Evolutionary conservation across 371 early-diverging fungal species (phyloP), one percentile per base, ranked within the genome.

Genomic region (Spraguea lophii): DNA sequence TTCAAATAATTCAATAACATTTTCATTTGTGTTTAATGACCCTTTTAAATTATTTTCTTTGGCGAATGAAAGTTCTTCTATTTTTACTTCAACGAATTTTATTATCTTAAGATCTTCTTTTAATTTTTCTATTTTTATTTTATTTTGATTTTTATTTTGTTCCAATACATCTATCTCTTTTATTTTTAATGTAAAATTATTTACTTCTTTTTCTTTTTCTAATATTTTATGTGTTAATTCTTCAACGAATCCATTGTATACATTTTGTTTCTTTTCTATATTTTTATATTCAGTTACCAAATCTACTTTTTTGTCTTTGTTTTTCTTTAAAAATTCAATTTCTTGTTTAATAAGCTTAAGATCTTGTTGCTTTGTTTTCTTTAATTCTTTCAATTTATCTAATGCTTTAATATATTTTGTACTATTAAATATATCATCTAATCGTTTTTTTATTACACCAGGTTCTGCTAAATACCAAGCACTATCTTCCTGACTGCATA

Each of bases 401-500:
- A 62, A 23, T 16, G 59, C 57, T 48, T 59, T 53, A 27, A 46
- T 67, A 60, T 75, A 84, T 76, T 79, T 71, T 10, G 86, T 83
- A 0, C 88, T 77, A 0, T 84, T 79, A 74, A 98, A 98, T 38
- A 99, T 93, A 23, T 91, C 94, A 69, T 99, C 98, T 70, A 98
- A 88, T 61, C 82, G 87, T 65, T 95, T 94, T 66, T 99, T 99
- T 23, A 97, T 58, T 0, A 72, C 61, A 1, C 74, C 52, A 0
- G 94, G 79, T 56, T 99, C 98, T 0, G 83, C 75, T 15, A 98
- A 73, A 4, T 93, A 93, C 88, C 99, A 99, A 56, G 78, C 82
- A 36, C 85, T 82, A 9, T 99, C 97, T 63, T 99, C 98, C 70
- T 99, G 99, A 63, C 95, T 97, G 65, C 92, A 91, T 58, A 99